Evolutionary conservation across 2,329 filamentous ascomycete genomes (phyloP).

Genomic region (Microdochium paspali): DNA sequence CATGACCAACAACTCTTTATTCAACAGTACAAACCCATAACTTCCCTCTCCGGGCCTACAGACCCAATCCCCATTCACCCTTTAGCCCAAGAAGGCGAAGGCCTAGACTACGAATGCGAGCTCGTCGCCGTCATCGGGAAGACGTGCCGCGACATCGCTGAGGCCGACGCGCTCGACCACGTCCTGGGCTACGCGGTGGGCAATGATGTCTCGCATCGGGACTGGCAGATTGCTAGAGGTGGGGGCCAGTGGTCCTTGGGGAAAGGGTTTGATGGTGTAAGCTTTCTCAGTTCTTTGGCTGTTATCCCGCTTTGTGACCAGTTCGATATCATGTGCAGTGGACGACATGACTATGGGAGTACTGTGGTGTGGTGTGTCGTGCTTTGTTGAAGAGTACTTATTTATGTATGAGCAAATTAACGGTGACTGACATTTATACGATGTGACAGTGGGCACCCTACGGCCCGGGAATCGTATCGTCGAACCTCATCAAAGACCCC

Average conservation of each 20-base stretch:
- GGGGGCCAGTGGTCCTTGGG: constrained; percentile 63
- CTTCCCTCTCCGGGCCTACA: constrained; percentile 53
- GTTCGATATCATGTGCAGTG: not conserved
- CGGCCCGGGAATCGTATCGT: constrained; percentile 60
- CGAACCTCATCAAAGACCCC: constrained; percentile 43
- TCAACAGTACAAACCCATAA: constrained; percentile 61
- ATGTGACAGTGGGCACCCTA: constrained; percentile 53
- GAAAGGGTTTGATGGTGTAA: constrained; percentile 59
- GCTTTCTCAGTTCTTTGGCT: not conserved
- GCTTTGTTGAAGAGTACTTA: too few relatives aligned
- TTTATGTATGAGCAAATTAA: too few relatives aligned
- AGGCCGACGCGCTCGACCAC: constrained; percentile 57
- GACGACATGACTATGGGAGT: not conserved
- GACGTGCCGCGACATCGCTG: constrained; percentile 53
- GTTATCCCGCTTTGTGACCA: too few relatives aligned
- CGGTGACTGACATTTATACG: not conserved
- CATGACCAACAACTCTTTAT: constrained; percentile 1
- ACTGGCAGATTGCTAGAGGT: constrained; percentile 62
- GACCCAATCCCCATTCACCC: constrained; percentile 57
- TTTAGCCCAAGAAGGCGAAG: constrained; percentile 55
- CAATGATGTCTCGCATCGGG: constrained; percentile 73
- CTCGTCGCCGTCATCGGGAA: constrained; percentile 50
- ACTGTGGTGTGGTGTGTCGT: too few relatives aligned
- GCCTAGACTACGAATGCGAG: constrained; percentile 68
- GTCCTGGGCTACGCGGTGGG: constrained; percentile 68